Evolutionary conservation across 2,329 filamentous ascomycete species (phyloP).

Genomic region (Seiridium unicorne): DNA sequence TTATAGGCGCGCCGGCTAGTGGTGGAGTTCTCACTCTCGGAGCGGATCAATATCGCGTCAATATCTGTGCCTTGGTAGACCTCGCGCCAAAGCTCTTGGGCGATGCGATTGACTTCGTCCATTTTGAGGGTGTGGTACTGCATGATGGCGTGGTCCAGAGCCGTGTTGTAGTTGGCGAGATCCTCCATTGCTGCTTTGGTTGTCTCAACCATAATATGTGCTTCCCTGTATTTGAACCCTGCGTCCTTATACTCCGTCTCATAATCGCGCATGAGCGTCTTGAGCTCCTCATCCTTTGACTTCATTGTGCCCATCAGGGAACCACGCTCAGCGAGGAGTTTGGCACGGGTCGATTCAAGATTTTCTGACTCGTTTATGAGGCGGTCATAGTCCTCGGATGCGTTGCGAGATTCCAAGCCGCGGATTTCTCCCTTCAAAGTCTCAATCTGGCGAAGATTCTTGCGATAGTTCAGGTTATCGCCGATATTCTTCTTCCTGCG

Average conservation of each 20-base stretch:
- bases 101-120: constrained; percentile 95
- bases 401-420: constrained; percentile 75
- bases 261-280: constrained; percentile 73
- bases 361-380: constrained; percentile 68
- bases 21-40: constrained; percentile 74
- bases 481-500: constrained; percentile 81
- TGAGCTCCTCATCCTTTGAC: constrained; percentile 79
- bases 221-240: constrained; percentile 75
- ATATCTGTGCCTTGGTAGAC: constrained; percentile 98
- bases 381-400: constrained; percentile 76
- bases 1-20: constrained; percentile 83
- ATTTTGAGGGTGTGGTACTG: constrained; percentile 95
- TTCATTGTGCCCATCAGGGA: constrained; percentile 76
- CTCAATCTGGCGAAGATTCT: constrained; percentile 67
- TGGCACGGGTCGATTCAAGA: constrained; percentile 67
- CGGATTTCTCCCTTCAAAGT: constrained; percentile 67
- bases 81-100: constrained; percentile 93
- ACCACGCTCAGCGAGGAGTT: constrained; percentile 69
- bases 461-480: constrained; percentile 86
- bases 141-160: constrained; percentile 96
- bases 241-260: constrained; percentile 85
- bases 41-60: constrained; percentile 92
- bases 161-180: constrained; percentile 75
- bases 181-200: constrained; percentile 94
- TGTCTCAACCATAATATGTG: constrained; percentile 85